Conservation (phyloP, 371 early-diverging fungal species). For the Scutellospora calospora region DNA sequence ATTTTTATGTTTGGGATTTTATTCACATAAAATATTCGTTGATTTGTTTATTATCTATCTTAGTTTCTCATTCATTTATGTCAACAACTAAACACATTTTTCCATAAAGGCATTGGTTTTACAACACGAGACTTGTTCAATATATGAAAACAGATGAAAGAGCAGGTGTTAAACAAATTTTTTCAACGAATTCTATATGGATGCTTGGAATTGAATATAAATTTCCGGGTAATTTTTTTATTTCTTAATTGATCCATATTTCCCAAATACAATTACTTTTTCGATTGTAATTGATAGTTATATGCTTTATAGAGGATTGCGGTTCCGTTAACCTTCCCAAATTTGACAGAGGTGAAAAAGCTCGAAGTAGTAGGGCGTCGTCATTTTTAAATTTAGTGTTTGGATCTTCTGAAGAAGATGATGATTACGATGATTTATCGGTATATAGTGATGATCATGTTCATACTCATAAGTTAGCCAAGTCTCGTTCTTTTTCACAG, state of each 20-base stretch:
- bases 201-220: slow-evolving; percentile 43
- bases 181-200: slow-evolving; percentile 39
- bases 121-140: slow-evolving; percentile 37
- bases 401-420: slow-evolving; percentile 39
- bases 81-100: not conserved
- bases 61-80: not conserved
- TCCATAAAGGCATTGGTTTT: slow-evolving; percentile 42
- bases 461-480: not conserved
- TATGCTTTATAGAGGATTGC: slow-evolving; percentile 31
- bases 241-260: not conserved
- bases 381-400: slow-evolving; percentile 39
- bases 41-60: not conserved
- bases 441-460: slow-evolving; percentile 7
- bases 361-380: slow-evolving; percentile 33
- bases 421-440: slow-evolving; percentile 19
- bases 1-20: not conserved
- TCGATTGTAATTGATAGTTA: not conserved
- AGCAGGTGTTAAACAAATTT: slow-evolving; percentile 29
- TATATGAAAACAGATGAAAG: slow-evolving; percentile 45
- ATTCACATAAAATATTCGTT: not conserved
- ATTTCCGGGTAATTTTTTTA: slow-evolving; percentile 41
- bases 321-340: slow-evolving; percentile 32
- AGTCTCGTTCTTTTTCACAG: slow-evolving; percentile 25
- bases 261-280: not conserved
- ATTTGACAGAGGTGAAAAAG: slow-evolving; percentile 4